Base-by-base conservation (phyloP, 1,284 basidiomycete species). In the Takashimella koratensis region DNA sequence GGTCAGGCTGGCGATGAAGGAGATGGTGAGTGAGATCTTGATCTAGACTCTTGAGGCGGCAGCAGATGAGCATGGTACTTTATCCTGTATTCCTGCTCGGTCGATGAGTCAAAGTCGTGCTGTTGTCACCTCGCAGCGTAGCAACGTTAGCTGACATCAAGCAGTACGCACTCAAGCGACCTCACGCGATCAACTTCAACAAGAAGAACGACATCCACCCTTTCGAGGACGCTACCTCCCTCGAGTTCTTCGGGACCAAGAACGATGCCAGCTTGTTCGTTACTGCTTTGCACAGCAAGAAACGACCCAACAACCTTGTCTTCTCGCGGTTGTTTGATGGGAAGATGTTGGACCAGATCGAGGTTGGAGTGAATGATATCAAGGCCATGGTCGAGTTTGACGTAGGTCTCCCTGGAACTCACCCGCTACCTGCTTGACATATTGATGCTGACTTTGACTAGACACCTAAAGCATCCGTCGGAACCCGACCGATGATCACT, bases 181-280 rank as follows among this genome's bases (percentile, higher is more conserved):
- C 93, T 0, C 67, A 96, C 65, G 86, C 86, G 2, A 88, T 98
- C 62, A 84, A 90, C 13, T 99, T 98, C 78, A 88, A 87, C 53
- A 97, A 96, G 77, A 98, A 97, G 78, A 98, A 98, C 75, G 77
- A 80, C 40, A 83, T 98, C 16, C 86, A 88, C 47, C 96, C 96
- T 2, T 98, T 99, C 70, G 95, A 97, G 67, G 83, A 91, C 58
- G 75, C 83, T 3, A 67, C 81, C 13, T 88, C 90, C 2, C 79
- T 99, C 53, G 91, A 91, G 65, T 98, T 98, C 76, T 99, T 93
- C 89, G 80, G 86, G 1, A 69, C 79, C 36, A 99, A 98, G 79
- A 98, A 98, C 77, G 96, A 98, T 66, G 93, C 94, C 1, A 86
- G 85, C 3, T 79, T 98, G 66, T 96, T 98, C 69, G 78, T 96